Percentiles rank a stretch among this genome's conserved stretches.
These are phyloP conservation scores for Cladochytrium replicatum DNA, from an alignment of 192 early-diverging fungal species.

Conservation along the genomic window DNA sequence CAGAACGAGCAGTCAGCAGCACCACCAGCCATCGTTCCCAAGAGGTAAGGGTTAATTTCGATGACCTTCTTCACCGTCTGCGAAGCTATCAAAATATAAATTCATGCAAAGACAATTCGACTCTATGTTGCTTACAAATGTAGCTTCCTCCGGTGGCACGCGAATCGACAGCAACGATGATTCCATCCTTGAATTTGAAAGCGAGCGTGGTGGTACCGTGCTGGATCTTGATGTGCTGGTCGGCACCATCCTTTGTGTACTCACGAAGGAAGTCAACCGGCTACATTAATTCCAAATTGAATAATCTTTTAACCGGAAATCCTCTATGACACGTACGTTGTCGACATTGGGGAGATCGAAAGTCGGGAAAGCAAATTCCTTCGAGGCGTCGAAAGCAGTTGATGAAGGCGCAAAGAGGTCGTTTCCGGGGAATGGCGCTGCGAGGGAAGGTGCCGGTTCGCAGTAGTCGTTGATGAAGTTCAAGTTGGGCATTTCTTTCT, in stretches of 20 bases:
- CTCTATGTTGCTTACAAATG: slow-evolving; percentile 52
- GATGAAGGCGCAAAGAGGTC: no score
- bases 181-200: slow-evolving; percentile 91
- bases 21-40: slow-evolving; percentile 99
- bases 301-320: no score
- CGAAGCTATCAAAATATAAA: slow-evolving; percentile 54
- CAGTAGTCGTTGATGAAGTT: no score
- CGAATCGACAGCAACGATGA: slow-evolving; percentile 93
- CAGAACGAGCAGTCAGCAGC: slow-evolving; percentile 98
- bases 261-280: slow-evolving; percentile 78
- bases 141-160: slow-evolving; percentile 86
- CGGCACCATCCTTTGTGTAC: slow-evolving; percentile 57
- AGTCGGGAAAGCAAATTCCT: no score
- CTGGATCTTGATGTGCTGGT: slow-evolving; percentile 78
- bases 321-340: slow-evolving; percentile 8
- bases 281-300: slow-evolving; percentile 30
- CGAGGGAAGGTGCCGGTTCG: no score
- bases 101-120: neutral
- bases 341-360: slow-evolving; percentile 9
- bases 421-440: no score
- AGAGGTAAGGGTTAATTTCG: slow-evolving; percentile 96
- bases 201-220: slow-evolving; percentile 98
- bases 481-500: no score
- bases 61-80: slow-evolving; percentile 97
- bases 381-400: no score